Evolutionary conservation across 148 eudicot species (phyloP), one percentile per base, ranked within the genome.

Genomic region (Bassia scoparia): DNA sequence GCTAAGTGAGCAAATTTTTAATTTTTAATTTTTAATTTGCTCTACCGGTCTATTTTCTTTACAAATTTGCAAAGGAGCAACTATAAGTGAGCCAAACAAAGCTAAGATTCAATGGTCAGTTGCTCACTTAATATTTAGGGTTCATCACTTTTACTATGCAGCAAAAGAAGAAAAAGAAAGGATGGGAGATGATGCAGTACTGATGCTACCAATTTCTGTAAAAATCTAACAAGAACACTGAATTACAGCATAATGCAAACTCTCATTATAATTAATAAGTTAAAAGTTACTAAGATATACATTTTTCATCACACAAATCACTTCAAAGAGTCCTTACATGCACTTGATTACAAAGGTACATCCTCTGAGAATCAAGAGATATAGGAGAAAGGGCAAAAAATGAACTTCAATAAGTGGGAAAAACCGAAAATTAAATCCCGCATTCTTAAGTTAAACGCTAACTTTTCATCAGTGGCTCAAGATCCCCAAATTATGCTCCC

Each of bases 401-500:
- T 0, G 29, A 71, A 61, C 38, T 14, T 50, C 41, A 49, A 55
- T 31, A 67, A 50, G 56, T 30, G 13, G 17, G 34, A 61, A 60
- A 71, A n/a, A 30, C 37, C 49, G 67, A 58, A 67, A 53, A 59
- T 64, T 49, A 33, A 50, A 69, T 10, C 17, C 54, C 31, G 29
- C 21, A 24, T 59, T 46, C 73, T 58, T 17, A 58, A 55, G 59
- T 41, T 35, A 41, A 76, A 44, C 55, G 72, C 30, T 29, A 53
- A 48, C 2, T 69, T 73, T 72, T 54, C 62, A 56, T 48, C 53
- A 73, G 61, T 74, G 77, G 72, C 73, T 79, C 72, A 85, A 63
- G 83, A 78, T 83, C 69, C n/a, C 73, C 68, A 64, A 61, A 29
- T 68, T 83, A 72, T 77, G 68, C 55, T 80, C 76, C 54, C 76